phyloP scores from a whole-genome alignment of 345 rosid genomes.

The Dimocarpus longan region DNA sequence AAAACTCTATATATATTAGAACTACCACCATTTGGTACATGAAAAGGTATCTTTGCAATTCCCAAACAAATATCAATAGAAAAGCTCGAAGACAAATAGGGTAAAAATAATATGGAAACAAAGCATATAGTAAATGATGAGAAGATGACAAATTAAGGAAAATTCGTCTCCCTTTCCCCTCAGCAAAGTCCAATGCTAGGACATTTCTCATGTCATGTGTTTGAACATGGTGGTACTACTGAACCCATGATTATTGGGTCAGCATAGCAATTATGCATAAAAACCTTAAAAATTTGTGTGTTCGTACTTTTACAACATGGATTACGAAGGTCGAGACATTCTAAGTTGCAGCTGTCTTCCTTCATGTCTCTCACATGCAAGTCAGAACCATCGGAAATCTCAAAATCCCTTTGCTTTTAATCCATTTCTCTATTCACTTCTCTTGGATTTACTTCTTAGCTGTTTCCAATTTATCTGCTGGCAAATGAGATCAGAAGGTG shows the following conservation, averaged over 20 bases:
- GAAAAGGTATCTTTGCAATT: no score
- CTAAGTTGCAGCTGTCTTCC: conserved; percentile 6
- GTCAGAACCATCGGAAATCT: conserved; percentile 4
- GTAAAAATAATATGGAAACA: no score
- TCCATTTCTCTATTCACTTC: neutral
- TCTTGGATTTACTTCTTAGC: neutral
- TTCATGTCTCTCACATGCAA: conserved; percentile 7
- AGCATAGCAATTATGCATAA: neutral
- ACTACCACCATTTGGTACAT: no score
- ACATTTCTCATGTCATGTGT: neutral
- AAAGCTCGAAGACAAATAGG: no score
- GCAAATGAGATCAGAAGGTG: neutral
- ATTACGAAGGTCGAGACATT: conserved; percentile 21
- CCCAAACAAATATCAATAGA: no score
- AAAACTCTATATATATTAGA: no score
- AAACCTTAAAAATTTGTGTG: conserved; percentile 3
- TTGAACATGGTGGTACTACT: conserved; percentile 5
- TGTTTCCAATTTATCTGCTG: conserved; percentile 7
- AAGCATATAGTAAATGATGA: no score
- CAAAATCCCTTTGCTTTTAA: neutral
- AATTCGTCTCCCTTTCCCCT: neutral
- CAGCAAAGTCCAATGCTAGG: neutral
- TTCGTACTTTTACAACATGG: conserved; percentile 21
- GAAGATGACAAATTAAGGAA: neutral
- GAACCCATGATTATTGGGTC: conserved; percentile 18